Evolutionary conservation across 73 alveolate genomes (phyloP).

Genomic region (Paramecium tetraurelia): DNA sequence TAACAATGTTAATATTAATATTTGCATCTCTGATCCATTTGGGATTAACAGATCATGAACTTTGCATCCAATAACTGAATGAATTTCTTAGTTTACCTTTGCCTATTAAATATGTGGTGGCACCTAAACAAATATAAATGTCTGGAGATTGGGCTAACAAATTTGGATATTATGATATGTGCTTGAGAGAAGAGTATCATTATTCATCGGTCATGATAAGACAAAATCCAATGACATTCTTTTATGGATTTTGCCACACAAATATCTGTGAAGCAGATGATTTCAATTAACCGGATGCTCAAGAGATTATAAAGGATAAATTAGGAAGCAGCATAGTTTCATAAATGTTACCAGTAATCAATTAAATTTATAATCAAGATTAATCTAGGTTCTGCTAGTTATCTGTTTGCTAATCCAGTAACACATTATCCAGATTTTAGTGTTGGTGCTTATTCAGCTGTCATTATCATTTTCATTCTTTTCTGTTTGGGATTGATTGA

Average conservation of each 20-base stretch:
- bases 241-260: neutral
- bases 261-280: neutral
- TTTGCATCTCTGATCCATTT: neutral
- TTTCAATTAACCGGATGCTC: neutral
- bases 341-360: neutral
- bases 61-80: neutral
- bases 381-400: neutral
- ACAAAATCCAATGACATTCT: neutral
- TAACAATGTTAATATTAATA: neutral
- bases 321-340: neutral
- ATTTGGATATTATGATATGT: neutral
- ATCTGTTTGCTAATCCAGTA: neutral
- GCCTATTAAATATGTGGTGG: neutral
- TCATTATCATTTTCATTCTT: neutral
- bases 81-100: neutral
- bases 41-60: neutral
- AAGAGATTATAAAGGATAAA: neutral
- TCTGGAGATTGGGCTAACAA: constrained; percentile 4
- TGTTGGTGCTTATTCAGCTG: neutral
- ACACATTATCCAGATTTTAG: neutral
- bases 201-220: neutral
- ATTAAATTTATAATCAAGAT: neutral
- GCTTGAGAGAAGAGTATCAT: neutral
- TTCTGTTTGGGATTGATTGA: neutral
- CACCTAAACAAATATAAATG: neutral